phyloP scores from a whole-genome alignment of 257 asterid species.

The Salvia miltiorrhiza region DNA sequence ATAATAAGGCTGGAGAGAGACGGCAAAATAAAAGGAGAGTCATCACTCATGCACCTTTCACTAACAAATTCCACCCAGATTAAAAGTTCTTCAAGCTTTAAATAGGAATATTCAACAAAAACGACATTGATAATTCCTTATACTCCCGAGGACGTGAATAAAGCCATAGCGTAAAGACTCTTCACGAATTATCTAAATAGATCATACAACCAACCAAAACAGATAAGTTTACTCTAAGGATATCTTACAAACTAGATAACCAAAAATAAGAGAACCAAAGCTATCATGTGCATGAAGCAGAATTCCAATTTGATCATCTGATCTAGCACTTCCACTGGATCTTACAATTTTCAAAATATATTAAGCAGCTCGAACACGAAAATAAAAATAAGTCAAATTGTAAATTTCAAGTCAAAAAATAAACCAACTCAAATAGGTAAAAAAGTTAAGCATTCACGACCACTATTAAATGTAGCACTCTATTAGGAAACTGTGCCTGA shows the following conservation, averaged over 20 bases:
- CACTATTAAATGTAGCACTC: background rate
- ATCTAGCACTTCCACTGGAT: conserved; percentile 5
- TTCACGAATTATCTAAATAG: background rate
- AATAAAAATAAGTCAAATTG: background rate
- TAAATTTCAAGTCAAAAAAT: background rate
- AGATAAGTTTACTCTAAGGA: background rate
- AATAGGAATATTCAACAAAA: background rate
- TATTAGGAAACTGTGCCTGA: background rate
- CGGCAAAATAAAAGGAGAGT: background rate
- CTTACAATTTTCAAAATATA: background rate
- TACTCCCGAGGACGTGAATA: background rate
- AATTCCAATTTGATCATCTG: background rate
- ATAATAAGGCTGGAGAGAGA: conserved; percentile 4
- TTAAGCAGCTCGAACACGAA: background rate
- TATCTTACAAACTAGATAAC: background rate
- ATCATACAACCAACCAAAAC: conserved; percentile 1
- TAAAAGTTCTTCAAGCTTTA: background rate
- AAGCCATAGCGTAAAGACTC: background rate
- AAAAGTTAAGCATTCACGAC: background rate
- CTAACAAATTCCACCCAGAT: conserved; percentile 8
- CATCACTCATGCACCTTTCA: background rate
- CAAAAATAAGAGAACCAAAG: background rate
- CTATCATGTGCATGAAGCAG: background rate
- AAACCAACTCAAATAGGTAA: conserved; percentile 5
- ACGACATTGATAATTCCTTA: background rate